Evolutionary conservation across 2,329 filamentous ascomycete species (phyloP).

Genomic region (Sphaerulina populicola): DNA sequence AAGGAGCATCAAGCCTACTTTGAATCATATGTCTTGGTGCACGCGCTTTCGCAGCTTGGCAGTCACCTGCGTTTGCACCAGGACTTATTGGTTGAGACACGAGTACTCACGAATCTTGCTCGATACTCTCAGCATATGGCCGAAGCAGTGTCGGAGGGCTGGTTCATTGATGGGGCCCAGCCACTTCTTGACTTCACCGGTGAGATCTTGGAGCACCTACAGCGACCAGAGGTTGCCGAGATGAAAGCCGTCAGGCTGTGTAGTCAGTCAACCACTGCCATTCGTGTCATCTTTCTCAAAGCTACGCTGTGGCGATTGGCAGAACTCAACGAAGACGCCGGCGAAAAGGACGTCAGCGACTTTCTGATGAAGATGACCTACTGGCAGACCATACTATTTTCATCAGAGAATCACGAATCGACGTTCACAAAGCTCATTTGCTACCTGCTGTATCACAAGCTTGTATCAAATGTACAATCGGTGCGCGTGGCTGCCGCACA

Average conservation of each 20-base stretch:
- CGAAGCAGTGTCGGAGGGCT: slow-evolving; percentile 90
- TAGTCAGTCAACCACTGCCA: slow-evolving; percentile 67
- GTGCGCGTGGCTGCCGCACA: slow-evolving; percentile 71
- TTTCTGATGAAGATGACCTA: slow-evolving; percentile 84
- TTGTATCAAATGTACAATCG: slow-evolving; percentile 60
- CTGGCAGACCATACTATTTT: slow-evolving; percentile 88
- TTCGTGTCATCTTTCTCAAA: slow-evolving; percentile 69
- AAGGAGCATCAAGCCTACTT: slow-evolving; percentile 93
- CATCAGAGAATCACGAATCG: slow-evolving; percentile 67
- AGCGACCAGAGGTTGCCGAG: slow-evolving; percentile 69
- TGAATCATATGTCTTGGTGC: slow-evolving; percentile 76
- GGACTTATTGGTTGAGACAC: slow-evolving; percentile 67
- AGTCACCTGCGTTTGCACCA: slow-evolving; percentile 64
- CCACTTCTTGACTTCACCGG: slow-evolving; percentile 78
- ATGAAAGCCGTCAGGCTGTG: slow-evolving; percentile 89
- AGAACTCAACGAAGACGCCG: slow-evolving; percentile 63
- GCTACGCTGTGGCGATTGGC: slow-evolving; percentile 74
- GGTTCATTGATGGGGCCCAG: slow-evolving; percentile 85
- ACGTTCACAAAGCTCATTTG: slow-evolving; percentile 78
- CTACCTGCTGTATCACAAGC: slow-evolving; percentile 84
- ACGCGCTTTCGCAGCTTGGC: slow-evolving; percentile 62
- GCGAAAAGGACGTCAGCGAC: slow-evolving; percentile 54
- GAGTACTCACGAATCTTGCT: slow-evolving; percentile 76
- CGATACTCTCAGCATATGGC: slow-evolving; percentile 72
- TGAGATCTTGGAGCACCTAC: slow-evolving; percentile 76